Evolutionary conservation across 2,329 filamentous ascomycete species (phyloP).

Genomic region (Fusarium napiforme): DNA sequence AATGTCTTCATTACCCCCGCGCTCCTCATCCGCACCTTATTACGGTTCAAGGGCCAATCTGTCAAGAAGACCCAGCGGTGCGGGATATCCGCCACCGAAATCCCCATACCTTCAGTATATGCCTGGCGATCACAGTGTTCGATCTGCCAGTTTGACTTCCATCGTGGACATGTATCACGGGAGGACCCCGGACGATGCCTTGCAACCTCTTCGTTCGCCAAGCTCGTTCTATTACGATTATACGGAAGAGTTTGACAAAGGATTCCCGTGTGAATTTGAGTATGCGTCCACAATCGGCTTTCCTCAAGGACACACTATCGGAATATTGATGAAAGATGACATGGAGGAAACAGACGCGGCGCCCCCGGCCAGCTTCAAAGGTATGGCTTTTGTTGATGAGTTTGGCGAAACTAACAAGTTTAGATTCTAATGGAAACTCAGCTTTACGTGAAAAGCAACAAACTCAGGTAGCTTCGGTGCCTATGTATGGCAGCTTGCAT

Average conservation of each 20-base stretch:
- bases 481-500: background rate
- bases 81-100: constrained; percentile 42
- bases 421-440: background rate
- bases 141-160: constrained; percentile 62
- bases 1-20: constrained; percentile 52
- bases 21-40: constrained; percentile 44
- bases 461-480: background rate
- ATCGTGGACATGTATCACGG: constrained; percentile 60
- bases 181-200: constrained; percentile 41
- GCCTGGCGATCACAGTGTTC: constrained; percentile 52
- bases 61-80: constrained; percentile 53
- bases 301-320: constrained; percentile 43
- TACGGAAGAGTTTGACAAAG: constrained; percentile 60
- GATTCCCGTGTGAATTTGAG: constrained; percentile 27
- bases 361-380: background rate
- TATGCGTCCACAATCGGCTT: constrained; percentile 46
- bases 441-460: background rate
- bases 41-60: constrained; percentile 36
- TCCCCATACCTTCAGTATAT: constrained; percentile 47
- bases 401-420: background rate
- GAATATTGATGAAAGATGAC: constrained; percentile 42
- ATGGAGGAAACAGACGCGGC: constrained; percentile 3
- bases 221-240: constrained; percentile 64
- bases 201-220: constrained; percentile 44
- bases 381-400: background rate